Evolutionary conservation across 352 stramenopile species (phyloP), one percentile per base, ranked within the genome.

Genomic region (Phytopythium ostracodes): DNA sequence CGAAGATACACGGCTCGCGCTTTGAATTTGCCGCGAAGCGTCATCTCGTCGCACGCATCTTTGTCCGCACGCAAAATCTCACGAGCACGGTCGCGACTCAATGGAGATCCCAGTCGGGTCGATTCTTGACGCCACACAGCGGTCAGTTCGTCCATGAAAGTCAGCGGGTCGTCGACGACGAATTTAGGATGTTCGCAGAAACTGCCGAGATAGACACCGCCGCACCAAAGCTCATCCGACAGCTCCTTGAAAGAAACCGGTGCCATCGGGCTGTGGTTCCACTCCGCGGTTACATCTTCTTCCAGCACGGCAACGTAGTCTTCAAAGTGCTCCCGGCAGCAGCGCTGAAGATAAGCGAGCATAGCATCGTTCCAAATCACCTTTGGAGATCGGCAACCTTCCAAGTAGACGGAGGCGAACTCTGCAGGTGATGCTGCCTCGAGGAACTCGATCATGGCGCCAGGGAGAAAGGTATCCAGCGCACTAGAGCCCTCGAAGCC

Each of bases 281-380:
- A 99, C 46, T 89, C 70, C 33, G 77, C 83, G 8, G 77, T 84
- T 14, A 87, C 83, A 62, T 98, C 92, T 70, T 98, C 88, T 69
- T 87, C 78, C 42, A 98, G 68, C 49, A 81, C 76, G 38, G 87
- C 81, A 15, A 92, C 71, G 76, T 97, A 98, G 67, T 98, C 94
- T 47, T 91, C 78, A n/a, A 98, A 66, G 74, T 99, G 96, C 15
- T 92, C 80, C 0, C 87, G 54, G 38, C 97, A 94, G 73, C 91
- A 84, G 14, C 89, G 76, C 29, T 96, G 86, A 2, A 98, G 66
- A 59, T 97, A 83, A 22, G 82, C 79, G 12, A 92, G 80, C 96
- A 98, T 98, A 0, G 90, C 75, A n/a, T 75, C 63, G 62, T 77
- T 97, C 96, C 96, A 99, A 67, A 99, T 95, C 5, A 98, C 93